Evolutionary conservation across 1,284 basidiomycete genomes (phyloP).

Genomic region (Schizophyllum amplum): DNA sequence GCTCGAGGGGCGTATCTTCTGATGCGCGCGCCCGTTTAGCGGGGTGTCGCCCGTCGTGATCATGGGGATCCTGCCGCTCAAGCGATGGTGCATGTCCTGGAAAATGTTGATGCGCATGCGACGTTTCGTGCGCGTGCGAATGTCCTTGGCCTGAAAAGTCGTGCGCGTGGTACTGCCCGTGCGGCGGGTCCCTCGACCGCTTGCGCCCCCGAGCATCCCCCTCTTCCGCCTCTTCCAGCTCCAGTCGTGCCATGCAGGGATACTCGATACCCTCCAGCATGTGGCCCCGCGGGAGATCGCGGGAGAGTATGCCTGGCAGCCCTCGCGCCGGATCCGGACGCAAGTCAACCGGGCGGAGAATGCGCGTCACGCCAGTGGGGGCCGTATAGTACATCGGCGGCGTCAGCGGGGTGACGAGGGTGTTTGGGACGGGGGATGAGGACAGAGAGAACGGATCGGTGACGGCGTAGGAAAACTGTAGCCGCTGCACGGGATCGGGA

Average conservation of each 20-base stretch:
- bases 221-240: background rate
- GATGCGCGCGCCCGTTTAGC: background rate
- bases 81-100: background rate
- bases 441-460: background rate
- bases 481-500: background rate
- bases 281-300: background rate
- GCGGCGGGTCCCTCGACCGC: background rate
- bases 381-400: background rate
- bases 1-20: background rate
- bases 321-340: background rate
- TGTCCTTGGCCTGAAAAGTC: background rate
- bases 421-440: background rate
- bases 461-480: background rate
- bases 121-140: background rate
- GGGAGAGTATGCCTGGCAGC: background rate
- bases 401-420: background rate
- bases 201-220: background rate
- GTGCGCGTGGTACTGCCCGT: background rate
- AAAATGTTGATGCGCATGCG: background rate
- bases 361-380: background rate
- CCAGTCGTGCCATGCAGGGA: background rate
- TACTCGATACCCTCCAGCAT: background rate
- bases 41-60: background rate
- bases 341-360: background rate
- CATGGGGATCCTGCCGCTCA: background rate